Base-by-base conservation (phyloP, 306 rosid genomes). In the Quillaja saponaria region DNA sequence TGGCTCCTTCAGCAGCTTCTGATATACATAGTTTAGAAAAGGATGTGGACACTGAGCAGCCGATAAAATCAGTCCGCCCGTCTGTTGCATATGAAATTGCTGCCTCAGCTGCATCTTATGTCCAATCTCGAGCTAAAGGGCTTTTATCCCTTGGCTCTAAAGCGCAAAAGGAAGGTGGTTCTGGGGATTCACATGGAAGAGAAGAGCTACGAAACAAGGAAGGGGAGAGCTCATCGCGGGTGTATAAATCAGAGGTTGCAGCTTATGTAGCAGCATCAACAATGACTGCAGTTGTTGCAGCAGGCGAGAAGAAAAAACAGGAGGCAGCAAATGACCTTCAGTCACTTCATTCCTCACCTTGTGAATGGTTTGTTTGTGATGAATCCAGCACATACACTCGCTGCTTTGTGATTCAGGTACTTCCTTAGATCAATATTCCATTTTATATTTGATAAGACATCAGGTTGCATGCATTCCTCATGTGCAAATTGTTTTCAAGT, bases 331-430 rank as follows among this genome's bases (percentile, higher is more conserved):
- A 78, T 46, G 84, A 72, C 58, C 96, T 92, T 31, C 96, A 80
- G 75, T 88, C 96, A 21, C 84, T 78, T 34, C 88, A 92, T 37
- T 88, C 95, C 16, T 85, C 95, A 20, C 96, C 98, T 45, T 92
- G 98, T 56, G 96, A 92, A 75, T 92, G 98, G 98, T 92, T 92
- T 74, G 67, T 84, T 45, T 88, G 96, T 65, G 98, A 92, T 66
- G 94, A 92, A 73, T 51, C 80, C 19, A 73, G 78, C 56, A 86
- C 86, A 16, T 80, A 72, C 34, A 89, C 96, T 44, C 84, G 98
- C 44, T 89, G 83, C 78, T 92, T 92, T 46, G 88, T 86, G 31
- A 83, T 88, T 83, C 98, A 92, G 96, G 98, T 86, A 69, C 71
- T 18, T 48, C 62, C 28, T 42, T 16, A 53, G n/a, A n/a, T n/a